Conservation (phyloP, 2,329 filamentous ascomycete species). For the Claviceps monticola region DNA sequence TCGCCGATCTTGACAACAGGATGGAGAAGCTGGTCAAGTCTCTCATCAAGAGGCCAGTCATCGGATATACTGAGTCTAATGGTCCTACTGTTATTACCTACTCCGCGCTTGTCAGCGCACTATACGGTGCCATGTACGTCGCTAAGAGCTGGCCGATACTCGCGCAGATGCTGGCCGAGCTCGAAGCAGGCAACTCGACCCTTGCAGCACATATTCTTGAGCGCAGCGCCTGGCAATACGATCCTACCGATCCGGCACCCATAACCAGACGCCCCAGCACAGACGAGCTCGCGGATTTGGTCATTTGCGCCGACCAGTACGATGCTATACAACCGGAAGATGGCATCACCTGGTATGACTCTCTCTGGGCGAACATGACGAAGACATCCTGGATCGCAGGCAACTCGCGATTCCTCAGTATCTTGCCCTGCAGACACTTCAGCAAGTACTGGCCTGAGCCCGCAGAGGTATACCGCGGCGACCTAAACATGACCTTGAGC, state of each 20-base stretch:
- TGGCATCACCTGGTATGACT: constrained; percentile 30
- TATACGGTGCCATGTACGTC: constrained; percentile 31
- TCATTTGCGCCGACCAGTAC: constrained; percentile 33
- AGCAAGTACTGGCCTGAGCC: constrained; percentile 29
- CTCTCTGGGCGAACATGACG: constrained; percentile 34
- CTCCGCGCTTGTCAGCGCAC: constrained; percentile 22
- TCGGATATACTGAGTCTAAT: constrained; percentile 22
- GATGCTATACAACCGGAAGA: constrained; percentile 25
- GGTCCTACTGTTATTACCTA: constrained; percentile 34
- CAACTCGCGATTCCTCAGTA: constrained; percentile 29
- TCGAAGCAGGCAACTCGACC: constrained; percentile 31
- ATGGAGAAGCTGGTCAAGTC: constrained; percentile 25
- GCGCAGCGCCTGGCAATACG: constrained; percentile 23
- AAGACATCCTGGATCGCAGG: constrained; percentile 30
- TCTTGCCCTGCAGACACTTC: constrained; percentile 34
- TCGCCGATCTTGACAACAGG: constrained; percentile 23
- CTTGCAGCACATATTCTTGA: constrained; percentile 27
- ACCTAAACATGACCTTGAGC: constrained; percentile 28
- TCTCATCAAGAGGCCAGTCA: constrained; percentile 23
- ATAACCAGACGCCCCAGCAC: constrained; percentile 17
- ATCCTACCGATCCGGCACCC: constrained; percentile 22
- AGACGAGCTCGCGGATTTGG: constrained; percentile 25
- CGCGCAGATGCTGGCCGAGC: constrained; percentile 27
- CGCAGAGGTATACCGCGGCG: constrained; percentile 32
- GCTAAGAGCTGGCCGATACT: constrained; percentile 27